A percentile compares a stretch with the other conserved stretches of the same genome.
phyloP scores from a whole-genome alignment of 805 yeast species.

The Saturnispora bothae region DNA sequence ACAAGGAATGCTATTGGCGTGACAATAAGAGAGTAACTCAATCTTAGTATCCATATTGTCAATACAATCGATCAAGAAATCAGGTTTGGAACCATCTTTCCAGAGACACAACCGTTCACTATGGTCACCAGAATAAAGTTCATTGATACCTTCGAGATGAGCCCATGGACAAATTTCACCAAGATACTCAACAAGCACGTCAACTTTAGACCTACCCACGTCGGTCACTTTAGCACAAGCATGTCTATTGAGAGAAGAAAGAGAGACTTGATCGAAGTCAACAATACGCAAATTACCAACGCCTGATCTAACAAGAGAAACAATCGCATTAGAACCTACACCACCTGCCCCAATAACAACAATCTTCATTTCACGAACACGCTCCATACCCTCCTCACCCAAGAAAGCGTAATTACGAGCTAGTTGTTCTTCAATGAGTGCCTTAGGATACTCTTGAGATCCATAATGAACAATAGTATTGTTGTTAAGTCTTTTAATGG shows the following conservation, averaged over 20 bases:
- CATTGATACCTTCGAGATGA: conserved; percentile 63
- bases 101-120: conserved; percentile 48
- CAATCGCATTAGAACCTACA: conserved; percentile 93
- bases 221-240: conserved; percentile 86
- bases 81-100: conserved; percentile 41
- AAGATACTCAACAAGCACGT: conserved; percentile 61
- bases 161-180: conserved; percentile 88
- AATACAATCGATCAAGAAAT: conserved; percentile 85
- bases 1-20: conserved; percentile 49
- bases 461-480: conserved; percentile 9
- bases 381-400: conserved; percentile 72
- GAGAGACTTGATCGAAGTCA: conserved; percentile 93
- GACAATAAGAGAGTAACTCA: conserved; percentile 69
- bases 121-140: conserved; percentile 60
- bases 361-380: conserved; percentile 58
- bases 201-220: conserved; percentile 89
- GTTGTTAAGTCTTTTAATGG: conserved; percentile 9
- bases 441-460: conserved; percentile 38
- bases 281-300: conserved; percentile 67
- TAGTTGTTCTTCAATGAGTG: conserved; percentile 77
- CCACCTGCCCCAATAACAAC: conserved; percentile 95
- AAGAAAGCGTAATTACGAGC: conserved; percentile 91
- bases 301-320: conserved; percentile 89
- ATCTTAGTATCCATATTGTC: conserved; percentile 97
- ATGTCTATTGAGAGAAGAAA: conserved; percentile 87